Percentiles rank a stretch among this genome's conserved stretches.
Evolutionary conservation across 2,329 filamentous ascomycete species (phyloP).

Genomic region (Arthroderma sp.): DNA sequence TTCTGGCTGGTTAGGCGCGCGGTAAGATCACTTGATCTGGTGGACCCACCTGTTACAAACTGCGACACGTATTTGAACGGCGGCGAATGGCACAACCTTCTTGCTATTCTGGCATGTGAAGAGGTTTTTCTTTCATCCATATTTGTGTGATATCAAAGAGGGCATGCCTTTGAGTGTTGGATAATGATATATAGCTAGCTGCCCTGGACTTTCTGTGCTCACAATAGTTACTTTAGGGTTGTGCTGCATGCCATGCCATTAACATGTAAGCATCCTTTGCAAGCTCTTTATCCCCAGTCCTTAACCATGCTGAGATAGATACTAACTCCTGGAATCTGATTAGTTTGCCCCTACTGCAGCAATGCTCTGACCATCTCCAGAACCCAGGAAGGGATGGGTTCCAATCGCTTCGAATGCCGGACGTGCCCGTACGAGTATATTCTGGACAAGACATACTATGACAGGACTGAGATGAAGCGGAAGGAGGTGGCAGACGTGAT

Average conservation of each 20-base stretch:
- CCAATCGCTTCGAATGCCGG: slow-evolving; percentile 84
- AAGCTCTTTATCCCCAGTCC: too few relatives aligned
- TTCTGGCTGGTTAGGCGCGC: slow-evolving; percentile 5
- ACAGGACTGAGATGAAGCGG: slow-evolving; percentile 64
- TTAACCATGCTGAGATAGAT: too few relatives aligned
- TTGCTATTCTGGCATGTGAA: not conserved
- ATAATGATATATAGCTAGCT: slow-evolving; percentile 1
- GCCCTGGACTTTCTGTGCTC: not conserved
- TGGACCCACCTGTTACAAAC: slow-evolving; percentile 1
- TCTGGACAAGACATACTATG: slow-evolving; percentile 66
- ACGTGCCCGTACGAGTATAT: slow-evolving; percentile 88
- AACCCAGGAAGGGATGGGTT: slow-evolving; percentile 26
- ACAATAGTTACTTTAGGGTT: not conserved
- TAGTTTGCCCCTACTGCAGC: slow-evolving; percentile 38
- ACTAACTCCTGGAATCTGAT: too few relatives aligned
- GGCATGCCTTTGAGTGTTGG: not conserved
- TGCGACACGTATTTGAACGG: slow-evolving; percentile 2
- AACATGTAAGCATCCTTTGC: too few relatives aligned
- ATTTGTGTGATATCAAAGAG: not conserved
- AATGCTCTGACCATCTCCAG: slow-evolving; percentile 36
- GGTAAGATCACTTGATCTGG: not conserved
- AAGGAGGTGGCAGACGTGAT: slow-evolving; percentile 85
- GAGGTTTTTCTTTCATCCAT: not conserved
- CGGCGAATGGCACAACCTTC: not conserved
- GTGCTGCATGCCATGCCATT: too few relatives aligned